Conservation (phyloP, 352 stramenopile genomes). For the Thalassiosira gravida region DNA sequence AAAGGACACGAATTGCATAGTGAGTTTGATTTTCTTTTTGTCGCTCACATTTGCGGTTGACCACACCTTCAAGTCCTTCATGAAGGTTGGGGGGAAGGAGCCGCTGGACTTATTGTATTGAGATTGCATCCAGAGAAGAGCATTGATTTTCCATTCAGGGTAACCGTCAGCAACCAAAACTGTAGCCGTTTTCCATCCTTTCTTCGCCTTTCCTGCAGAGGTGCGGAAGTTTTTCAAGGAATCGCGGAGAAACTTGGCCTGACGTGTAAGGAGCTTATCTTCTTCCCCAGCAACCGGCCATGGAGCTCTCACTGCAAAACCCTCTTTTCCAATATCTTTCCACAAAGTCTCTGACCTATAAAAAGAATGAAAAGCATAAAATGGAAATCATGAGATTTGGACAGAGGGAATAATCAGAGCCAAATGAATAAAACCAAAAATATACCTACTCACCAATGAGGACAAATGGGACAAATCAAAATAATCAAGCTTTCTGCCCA, state of each 20-base stretch:
- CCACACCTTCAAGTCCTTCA: constrained; percentile 83
- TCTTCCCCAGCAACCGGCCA: constrained; percentile 90
- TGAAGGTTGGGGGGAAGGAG: constrained; percentile 67
- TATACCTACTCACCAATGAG: constrained; percentile 85
- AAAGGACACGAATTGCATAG: constrained; percentile 96
- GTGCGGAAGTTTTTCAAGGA: constrained; percentile 90
- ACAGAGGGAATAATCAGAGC: no score
- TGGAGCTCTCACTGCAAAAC: constrained; percentile 89
- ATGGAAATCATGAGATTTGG: constrained; percentile 16
- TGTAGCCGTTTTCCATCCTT: constrained; percentile 80
- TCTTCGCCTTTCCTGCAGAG: constrained; percentile 91
- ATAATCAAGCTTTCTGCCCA: constrained; percentile 93
- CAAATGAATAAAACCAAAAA: constrained; percentile 12
- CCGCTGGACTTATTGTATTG: constrained; percentile 61
- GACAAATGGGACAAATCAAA: constrained; percentile 94
- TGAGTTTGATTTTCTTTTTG: constrained; percentile 92
- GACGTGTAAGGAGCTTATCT: constrained; percentile 91
- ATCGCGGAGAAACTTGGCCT: constrained; percentile 92
- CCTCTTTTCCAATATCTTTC: constrained; percentile 90
- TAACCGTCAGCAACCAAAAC: constrained; percentile 82
- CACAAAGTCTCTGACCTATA: constrained; percentile 80
- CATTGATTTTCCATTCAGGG: constrained; percentile 80
- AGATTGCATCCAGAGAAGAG: constrained; percentile 77
- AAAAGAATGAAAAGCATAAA: neutral
- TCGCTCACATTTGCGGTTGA: constrained; percentile 71